A percentile compares a stretch with the other conserved stretches of the same genome.
Evolutionary conservation across 371 early-diverging fungal species (phyloP).

Genomic region (Nematocida major): DNA sequence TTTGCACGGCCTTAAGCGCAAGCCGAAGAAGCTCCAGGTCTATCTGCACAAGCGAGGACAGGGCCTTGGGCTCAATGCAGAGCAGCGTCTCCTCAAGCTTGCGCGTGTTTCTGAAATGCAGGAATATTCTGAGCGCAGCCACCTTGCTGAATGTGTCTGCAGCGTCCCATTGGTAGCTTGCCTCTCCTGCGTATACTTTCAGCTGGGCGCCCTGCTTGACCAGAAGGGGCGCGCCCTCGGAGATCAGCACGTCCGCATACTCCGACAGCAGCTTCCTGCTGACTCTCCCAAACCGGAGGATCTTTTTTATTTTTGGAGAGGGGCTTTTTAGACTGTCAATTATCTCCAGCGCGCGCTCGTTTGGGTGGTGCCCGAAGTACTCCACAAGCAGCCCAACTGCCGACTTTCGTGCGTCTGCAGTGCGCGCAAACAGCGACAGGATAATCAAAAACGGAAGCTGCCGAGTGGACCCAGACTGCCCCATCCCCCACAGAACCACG

Average conservation of each 20-base stretch:
- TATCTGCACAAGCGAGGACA: slow-evolving; percentile 3
- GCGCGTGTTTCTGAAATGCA: background rate
- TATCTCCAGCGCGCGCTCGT: background rate
- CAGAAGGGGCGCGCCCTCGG: slow-evolving; percentile 23
- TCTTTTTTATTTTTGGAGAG: background rate
- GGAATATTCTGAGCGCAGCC: slow-evolving; percentile 2
- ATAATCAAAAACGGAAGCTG: slow-evolving; percentile 15
- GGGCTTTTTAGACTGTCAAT: background rate
- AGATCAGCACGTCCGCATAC: background rate
- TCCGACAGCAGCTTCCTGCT: background rate
- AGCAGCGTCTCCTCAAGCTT: background rate
- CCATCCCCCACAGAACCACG: slow-evolving; percentile 30
- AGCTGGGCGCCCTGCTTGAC: slow-evolving; percentile 13
- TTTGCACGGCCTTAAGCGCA: background rate
- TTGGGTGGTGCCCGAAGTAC: slow-evolving; percentile 22
- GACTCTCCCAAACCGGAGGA: background rate
- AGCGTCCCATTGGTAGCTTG: background rate
- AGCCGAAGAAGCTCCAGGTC: slow-evolving; percentile 3
- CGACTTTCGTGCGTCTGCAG: background rate
- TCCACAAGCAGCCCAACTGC: slow-evolving; percentile 24
- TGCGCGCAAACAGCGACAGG: slow-evolving; percentile 11
- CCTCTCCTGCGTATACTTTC: background rate
- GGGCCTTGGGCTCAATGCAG: background rate
- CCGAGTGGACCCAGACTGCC: background rate
- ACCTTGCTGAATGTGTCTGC: slow-evolving; percentile 8